These are phyloP conservation scores for Bryoerythrophyllum caledonicum DNA, from an alignment of 225 moss, liverwort and hornwort species.

Conservation along the genomic window DNA sequence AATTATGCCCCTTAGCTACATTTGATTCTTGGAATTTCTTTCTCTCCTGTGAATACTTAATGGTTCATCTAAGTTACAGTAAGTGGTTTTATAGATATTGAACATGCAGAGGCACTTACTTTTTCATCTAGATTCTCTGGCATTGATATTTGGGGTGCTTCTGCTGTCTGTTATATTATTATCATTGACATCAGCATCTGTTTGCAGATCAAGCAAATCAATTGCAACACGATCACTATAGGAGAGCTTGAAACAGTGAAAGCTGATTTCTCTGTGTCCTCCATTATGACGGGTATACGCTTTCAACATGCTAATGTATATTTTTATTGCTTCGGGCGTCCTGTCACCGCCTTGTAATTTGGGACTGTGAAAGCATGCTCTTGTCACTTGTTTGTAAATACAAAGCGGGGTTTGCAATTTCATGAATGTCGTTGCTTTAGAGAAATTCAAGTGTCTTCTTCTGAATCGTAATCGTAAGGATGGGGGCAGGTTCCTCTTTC, in stretches of 20 bases:
- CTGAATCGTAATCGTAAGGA: conserved; percentile 16
- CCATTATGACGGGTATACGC: conserved; percentile 79
- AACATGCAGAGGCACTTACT: background rate
- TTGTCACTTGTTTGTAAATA: conserved; percentile 9
- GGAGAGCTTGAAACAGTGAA: conserved; percentile 81
- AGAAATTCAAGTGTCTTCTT: conserved; percentile 7
- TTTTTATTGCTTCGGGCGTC: conserved; percentile 19
- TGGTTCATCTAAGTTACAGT: conserved; percentile 3
- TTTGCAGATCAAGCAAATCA: conserved; percentile 81
- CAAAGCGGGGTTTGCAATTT: background rate
- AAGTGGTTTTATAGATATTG: background rate
- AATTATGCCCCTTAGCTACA: conserved; percentile 18
- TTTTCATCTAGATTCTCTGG: conserved; percentile 7
- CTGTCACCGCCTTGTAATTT: conserved; percentile 13
- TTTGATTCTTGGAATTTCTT: conserved; percentile 2
- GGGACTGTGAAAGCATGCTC: conserved; percentile 7
- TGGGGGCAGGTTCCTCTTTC: conserved; percentile 1
- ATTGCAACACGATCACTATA: conserved; percentile 78
- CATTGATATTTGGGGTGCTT: background rate
- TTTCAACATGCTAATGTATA: conserved; percentile 11
- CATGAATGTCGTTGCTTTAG: background rate
- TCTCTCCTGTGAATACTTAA: background rate
- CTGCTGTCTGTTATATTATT: background rate
- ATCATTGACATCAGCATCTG: conserved; percentile 17
- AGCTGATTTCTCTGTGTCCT: conserved; percentile 70